Evolutionary conservation across 108 stramenopile genomes (phyloP).

Genomic region (Nitzschia putrida): DNA sequence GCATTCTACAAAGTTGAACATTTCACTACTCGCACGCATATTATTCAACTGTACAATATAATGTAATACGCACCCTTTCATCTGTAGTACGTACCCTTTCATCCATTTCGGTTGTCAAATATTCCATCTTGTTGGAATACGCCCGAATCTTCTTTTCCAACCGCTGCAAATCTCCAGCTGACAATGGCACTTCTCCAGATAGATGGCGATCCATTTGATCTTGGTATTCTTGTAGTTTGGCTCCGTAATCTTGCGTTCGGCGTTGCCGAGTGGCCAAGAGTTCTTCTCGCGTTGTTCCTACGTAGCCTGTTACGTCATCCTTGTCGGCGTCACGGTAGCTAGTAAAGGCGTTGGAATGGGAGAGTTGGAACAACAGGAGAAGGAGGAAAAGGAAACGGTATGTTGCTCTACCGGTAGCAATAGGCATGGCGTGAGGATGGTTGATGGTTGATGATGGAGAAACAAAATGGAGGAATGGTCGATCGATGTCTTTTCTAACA

Average conservation of each 20-base stretch:
- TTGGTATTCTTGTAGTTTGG: slow-evolving; percentile 9
- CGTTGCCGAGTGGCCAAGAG: slow-evolving; percentile 23
- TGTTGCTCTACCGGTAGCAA: too few relatives aligned
- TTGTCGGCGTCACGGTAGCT: slow-evolving; percentile 5
- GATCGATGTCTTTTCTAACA: too few relatives aligned
- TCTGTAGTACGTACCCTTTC: slow-evolving; percentile 24
- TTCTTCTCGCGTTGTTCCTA: slow-evolving; percentile 36
- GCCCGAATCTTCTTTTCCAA: slow-evolving; percentile 33
- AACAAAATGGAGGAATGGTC: too few relatives aligned
- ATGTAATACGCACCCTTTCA: too few relatives aligned
- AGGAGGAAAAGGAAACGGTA: neutral
- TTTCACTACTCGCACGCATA: too few relatives aligned
- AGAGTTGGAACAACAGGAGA: neutral
- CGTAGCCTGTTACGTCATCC: slow-evolving; percentile 41
- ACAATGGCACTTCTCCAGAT: slow-evolving; percentile 17
- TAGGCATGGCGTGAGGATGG: neutral
- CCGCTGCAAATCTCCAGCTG: slow-evolving; percentile 11
- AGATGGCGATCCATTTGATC: slow-evolving; percentile 20
- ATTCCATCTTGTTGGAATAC: slow-evolving; percentile 34
- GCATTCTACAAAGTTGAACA: too few relatives aligned
- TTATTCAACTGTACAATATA: too few relatives aligned
- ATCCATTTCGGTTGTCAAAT: slow-evolving; percentile 30
- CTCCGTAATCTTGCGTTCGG: slow-evolving; percentile 17
- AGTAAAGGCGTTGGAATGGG: too few relatives aligned
- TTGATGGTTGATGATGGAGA: neutral